A percentile compares a stretch with the other conserved stretches of the same genome.
phyloP scores from a whole-genome alignment of 345 rosid genomes.

The Dimocarpus longan region DNA sequence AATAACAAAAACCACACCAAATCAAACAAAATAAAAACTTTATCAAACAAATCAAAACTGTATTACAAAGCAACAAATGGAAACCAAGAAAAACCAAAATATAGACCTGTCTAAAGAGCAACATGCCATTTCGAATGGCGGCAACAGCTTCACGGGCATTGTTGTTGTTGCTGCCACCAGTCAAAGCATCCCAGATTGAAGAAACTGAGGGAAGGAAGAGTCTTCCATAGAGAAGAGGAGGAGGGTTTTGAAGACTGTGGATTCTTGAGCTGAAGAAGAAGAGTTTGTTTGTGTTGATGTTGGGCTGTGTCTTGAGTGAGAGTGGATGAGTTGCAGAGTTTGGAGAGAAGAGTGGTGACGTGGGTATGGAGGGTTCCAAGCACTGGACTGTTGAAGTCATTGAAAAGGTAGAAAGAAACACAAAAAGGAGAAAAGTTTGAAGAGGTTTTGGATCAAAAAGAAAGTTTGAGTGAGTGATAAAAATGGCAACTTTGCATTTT shows the following conservation, averaged over 20 bases:
- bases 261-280: conserved; percentile 24
- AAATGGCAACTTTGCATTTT: too few species aligned
- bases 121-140: conserved; percentile 75
- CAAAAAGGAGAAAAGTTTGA: neutral
- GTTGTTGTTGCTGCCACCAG: conserved; percentile 57
- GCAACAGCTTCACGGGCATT: conserved; percentile 60
- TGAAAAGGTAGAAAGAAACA: neutral
- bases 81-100: neutral
- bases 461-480: neutral
- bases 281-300: neutral
- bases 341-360: conserved; percentile 13
- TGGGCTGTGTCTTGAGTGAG: conserved; percentile 25
- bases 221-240: conserved; percentile 57
- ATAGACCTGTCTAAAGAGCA: conserved; percentile 70
- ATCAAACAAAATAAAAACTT: neutral
- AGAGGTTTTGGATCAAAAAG: too few species aligned
- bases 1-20: conserved; percentile 18
- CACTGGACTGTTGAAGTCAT: conserved; percentile 44
- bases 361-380: conserved; percentile 29
- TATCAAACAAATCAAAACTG: neutral
- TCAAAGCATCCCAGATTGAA: conserved; percentile 80
- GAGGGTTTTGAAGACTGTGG: conserved; percentile 34
- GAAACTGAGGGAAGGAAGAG: conserved; percentile 73
- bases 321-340: conserved; percentile 16
- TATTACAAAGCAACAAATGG: neutral